Evolutionary conservation across 345 rosid species (phyloP).

Genomic region (Gossypium ekmanianum): DNA sequence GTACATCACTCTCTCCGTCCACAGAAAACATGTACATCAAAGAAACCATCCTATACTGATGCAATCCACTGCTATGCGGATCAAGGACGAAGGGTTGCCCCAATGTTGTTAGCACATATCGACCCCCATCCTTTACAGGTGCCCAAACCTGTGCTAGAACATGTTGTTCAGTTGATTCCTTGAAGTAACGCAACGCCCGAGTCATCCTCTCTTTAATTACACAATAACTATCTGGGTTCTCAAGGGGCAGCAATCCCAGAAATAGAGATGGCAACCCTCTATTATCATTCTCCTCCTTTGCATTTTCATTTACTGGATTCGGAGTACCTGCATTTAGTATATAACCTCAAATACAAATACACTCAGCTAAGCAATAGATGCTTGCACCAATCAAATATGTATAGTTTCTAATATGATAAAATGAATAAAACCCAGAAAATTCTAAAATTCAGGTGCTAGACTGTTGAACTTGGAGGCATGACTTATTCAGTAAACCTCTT

Average conservation of each 20-base stretch:
- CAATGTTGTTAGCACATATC: slow-evolving; percentile 66
- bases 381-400: not conserved
- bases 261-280: slow-evolving; percentile 48
- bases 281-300: slow-evolving; percentile 32
- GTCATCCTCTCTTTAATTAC: slow-evolving; percentile 83
- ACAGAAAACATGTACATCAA: slow-evolving; percentile 65
- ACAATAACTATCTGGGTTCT: slow-evolving; percentile 57
- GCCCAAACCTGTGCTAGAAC: slow-evolving; percentile 94
- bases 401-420: not conserved
- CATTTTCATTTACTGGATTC: slow-evolving; percentile 34
- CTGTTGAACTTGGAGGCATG: not conserved
- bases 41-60: slow-evolving; percentile 88
- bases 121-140: slow-evolving; percentile 60
- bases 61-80: slow-evolving; percentile 62
- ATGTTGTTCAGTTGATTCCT: slow-evolving; percentile 79
- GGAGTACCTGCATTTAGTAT: slow-evolving; percentile 41
- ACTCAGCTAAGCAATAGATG: not conserved
- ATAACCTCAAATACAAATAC: slow-evolving; percentile 13
- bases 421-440: not conserved
- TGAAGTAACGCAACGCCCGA: slow-evolving; percentile 72
- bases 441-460: not conserved
- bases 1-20: slow-evolving; percentile 66
- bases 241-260: slow-evolving; percentile 44
- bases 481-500: too few species aligned
- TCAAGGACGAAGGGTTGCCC: slow-evolving; percentile 92